Conservation (phyloP, 2,329 filamentous ascomycete genomes). For the Ceratocystiopsis sp. region DNA sequence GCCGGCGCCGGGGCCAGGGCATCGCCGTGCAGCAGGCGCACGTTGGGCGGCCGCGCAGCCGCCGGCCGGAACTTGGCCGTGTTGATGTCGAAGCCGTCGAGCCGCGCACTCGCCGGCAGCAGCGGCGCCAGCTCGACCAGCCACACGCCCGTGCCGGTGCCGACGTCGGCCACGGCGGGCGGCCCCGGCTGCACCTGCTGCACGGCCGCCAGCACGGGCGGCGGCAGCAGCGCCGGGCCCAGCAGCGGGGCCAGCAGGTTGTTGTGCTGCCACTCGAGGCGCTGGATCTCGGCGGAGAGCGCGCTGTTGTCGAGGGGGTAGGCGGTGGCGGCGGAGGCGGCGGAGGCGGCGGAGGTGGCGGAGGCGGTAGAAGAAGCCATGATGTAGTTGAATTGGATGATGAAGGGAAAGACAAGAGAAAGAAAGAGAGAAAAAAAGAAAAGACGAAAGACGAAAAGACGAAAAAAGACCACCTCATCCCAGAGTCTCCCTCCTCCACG, state of each 20-base stretch:
- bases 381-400: neutral
- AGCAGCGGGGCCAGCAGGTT: conserved; percentile 1
- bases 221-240: conserved; percentile 1
- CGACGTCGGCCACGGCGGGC: conserved; percentile 3
- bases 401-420: no score
- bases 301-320: conserved; percentile 5
- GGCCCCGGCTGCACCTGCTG: neutral
- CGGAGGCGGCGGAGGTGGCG: conserved; percentile 1
- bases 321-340: no score
- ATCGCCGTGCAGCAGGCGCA: conserved; percentile 2
- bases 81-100: conserved; percentile 6
- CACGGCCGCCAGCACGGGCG: conserved; percentile 1
- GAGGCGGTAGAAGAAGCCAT: neutral
- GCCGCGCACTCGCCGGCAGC: conserved; percentile 1
- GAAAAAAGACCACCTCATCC: neutral
- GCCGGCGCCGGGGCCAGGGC: neutral
- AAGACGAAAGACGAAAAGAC: neutral
- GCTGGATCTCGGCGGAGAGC: conserved; percentile 2
- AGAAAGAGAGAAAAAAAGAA: neutral
- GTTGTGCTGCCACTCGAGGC: conserved; percentile 6
- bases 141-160: conserved; percentile 7
- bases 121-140: conserved; percentile 4
- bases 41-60: conserved; percentile 1
- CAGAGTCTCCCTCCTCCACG: no score
- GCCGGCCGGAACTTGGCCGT: conserved; percentile 5